Evolutionary conservation across 2,329 filamentous ascomycete species (phyloP), one percentile per base, ranked within the genome.

Genomic region (Fusarium acutatum): DNA sequence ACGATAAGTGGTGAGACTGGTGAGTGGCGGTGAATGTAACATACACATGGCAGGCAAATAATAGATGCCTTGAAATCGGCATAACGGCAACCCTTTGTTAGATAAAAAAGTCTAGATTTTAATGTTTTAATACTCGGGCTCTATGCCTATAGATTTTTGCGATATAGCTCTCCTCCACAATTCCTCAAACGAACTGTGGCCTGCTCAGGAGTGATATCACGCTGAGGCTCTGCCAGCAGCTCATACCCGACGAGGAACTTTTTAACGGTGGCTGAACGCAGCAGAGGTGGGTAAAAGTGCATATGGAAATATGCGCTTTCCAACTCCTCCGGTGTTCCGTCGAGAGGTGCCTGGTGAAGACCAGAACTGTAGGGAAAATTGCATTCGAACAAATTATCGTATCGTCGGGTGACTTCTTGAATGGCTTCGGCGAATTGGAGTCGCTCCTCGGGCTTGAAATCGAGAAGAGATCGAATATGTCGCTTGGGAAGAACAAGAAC

Each of bases 201-300:
- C 84, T 98, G 96, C 83, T 99, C 96, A 0, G 96, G 96, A 0
- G 96, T 99, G 78, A 99, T 98, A 81, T 99, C 96, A 67, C 96
- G 90, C 83, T 99, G 96, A n/a, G 96, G 96, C 84, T 99, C 96
- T 4, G 94, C 96, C 90, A 99, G 90, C 84, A 99, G 88, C 84
- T 99, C 96, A 81, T 97, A 98, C 1, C 96, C 96, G 38, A 99
- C 96, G 59, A 98, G 83, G 84, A 98, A 99, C 85, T 99, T 99
- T 76, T 94, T 91, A 52, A 99, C 95, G 0, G 95, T 97, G 6
- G 96, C 95, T 52, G 95, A 97, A 64, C 96, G 91, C 73, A 99
- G 87, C 52, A 99, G 87, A 18, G 96, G 96, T 46, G 96, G 96
- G 82, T 98, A 98, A 83, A 99, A 99, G 84, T 99, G 96, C 86